phyloP scores from a whole-genome alignment of 164 flowering plant genomes.

The Sedum album region DNA sequence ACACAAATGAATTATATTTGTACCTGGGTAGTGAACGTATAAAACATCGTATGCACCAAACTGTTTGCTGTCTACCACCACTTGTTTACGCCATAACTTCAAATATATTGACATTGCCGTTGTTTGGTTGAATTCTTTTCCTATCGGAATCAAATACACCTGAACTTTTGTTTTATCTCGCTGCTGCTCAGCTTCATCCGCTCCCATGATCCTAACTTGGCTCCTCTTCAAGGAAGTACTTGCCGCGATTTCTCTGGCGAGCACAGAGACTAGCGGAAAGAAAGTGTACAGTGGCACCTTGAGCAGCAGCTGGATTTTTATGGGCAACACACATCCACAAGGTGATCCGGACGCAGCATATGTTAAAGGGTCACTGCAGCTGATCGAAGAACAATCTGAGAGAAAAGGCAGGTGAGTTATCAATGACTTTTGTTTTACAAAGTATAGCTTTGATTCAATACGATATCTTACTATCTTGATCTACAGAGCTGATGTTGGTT shows the following conservation, averaged over 20 bases:
- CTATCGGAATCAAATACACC: not conserved
- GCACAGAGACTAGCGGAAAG: not conserved
- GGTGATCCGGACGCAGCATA: not conserved
- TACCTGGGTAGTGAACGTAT: not conserved
- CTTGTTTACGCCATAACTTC: not conserved
- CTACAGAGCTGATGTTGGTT: not conserved
- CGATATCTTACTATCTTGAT: not conserved
- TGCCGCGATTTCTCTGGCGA: not conserved
- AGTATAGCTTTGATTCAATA: not conserved
- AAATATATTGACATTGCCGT: not conserved
- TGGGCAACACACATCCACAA: not conserved
- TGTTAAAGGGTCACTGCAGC: not conserved
- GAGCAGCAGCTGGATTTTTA: not conserved
- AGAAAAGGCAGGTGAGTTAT: not conserved
- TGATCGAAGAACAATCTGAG: conserved; percentile 1
- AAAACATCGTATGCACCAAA: not conserved
- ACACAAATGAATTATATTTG: not conserved
- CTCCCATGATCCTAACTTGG: conserved; percentile 1
- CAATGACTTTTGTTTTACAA: not conserved
- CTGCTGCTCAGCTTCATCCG: not conserved
- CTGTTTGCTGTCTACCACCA: not conserved
- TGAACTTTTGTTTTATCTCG: not conserved
- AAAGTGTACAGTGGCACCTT: not conserved
- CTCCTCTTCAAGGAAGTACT: not conserved
- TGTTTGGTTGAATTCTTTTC: not conserved